phyloP scores from a whole-genome alignment of 306 rosid species.

The Prunus kanzakura region DNA sequence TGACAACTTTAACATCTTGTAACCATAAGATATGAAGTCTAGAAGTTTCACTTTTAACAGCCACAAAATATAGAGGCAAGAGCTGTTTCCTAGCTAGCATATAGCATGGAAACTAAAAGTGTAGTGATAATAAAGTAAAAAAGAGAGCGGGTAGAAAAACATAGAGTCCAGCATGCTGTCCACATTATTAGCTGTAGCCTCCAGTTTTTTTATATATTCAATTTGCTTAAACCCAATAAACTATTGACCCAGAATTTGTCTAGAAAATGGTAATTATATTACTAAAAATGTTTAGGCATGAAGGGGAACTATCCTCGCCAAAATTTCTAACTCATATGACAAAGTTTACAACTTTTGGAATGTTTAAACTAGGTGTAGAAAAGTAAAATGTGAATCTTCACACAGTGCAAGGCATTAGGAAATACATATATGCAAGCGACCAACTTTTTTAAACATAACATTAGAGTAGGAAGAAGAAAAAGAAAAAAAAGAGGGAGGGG shows the following conservation, averaged over 20 bases:
- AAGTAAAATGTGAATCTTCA: not conserved
- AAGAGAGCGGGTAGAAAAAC: not conserved
- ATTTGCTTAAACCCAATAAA: not conserved
- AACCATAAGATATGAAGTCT: not conserved
- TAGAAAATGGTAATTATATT: not conserved
- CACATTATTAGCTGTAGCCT: not conserved
- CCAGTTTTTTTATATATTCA: not conserved
- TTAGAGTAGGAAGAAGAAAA: not conserved
- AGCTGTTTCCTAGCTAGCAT: not conserved
- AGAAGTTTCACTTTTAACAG: not conserved
- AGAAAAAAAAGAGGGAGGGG: not conserved
- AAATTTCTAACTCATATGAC: not conserved
- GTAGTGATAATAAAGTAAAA: not conserved
- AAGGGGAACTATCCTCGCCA: not conserved
- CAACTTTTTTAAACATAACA: not conserved
- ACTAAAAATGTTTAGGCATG: not conserved
- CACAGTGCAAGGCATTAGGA: not conserved
- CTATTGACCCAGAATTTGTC: not conserved
- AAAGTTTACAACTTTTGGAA: not conserved
- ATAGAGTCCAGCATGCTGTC: not conserved
- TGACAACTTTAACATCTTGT: not conserved
- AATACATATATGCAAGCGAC: not conserved
- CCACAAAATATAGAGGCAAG: not conserved
- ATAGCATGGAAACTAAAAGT: not conserved
- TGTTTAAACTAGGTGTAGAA: not conserved